Percentiles rank a stretch among this genome's conserved stretches.
phyloP scores from a whole-genome alignment of 31 red algal genomes.

The Asparagopsis taxiformis region DNA sequence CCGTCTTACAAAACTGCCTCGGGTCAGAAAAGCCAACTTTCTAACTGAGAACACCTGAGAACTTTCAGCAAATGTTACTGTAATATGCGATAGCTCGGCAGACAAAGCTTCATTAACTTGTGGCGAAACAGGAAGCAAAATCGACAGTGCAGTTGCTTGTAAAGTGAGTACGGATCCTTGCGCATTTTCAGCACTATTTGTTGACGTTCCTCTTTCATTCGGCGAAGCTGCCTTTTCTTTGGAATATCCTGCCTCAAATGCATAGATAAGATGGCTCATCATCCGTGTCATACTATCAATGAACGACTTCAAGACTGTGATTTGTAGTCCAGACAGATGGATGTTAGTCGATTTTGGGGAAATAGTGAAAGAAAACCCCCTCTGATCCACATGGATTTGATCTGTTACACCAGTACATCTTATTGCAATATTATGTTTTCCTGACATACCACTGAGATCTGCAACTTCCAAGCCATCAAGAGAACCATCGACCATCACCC shows the following conservation, averaged over 20 bases:
- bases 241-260: neutral
- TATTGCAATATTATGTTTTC: neutral
- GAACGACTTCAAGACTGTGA: neutral
- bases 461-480: conserved; percentile 1
- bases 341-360: conserved; percentile 5
- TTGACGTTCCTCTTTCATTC: neutral
- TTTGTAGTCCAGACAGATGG: neutral
- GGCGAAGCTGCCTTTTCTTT: neutral
- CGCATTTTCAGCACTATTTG: neutral
- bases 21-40: neutral
- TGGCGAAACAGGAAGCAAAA: neutral
- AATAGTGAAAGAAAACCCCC: conserved; percentile 8
- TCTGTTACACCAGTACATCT: too few relatives aligned
- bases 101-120: neutral
- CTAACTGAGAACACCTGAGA: neutral
- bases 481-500: neutral
- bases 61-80: neutral
- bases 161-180: neutral
- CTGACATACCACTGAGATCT: conserved; percentile 12
- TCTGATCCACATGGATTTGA: neutral
- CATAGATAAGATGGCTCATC: neutral
- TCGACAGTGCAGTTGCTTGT: neutral
- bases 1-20: neutral
- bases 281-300: neutral
- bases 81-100: neutral